Percentiles rank a stretch among this genome's conserved stretches.
phyloP scores from a whole-genome alignment of 805 yeast genomes.

The Candida ficus region DNA sequence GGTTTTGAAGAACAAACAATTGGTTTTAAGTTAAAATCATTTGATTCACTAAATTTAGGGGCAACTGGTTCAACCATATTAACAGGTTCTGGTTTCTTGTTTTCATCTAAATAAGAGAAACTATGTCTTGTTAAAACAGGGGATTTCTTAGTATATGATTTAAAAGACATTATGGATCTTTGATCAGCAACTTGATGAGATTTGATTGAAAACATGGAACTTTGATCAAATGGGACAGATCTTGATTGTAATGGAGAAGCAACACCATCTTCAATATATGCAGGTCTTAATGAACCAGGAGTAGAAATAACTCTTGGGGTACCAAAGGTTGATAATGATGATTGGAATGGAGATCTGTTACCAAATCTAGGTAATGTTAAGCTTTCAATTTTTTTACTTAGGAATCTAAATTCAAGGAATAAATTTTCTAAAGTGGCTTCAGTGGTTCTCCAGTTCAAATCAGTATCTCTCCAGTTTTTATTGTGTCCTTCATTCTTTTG shows the following conservation, averaged over 20 bases:
- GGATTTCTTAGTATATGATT: not conserved
- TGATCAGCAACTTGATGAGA: not conserved
- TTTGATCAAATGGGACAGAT: conserved; percentile 1
- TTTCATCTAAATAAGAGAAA: conserved; percentile 3
- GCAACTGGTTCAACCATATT: not conserved
- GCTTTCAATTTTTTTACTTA: conserved; percentile 21
- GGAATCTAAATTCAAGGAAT: conserved; percentile 34
- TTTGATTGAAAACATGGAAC: not conserved
- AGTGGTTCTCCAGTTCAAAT: conserved; percentile 39
- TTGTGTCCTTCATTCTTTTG: conserved; percentile 12
- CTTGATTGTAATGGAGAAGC: not conserved
- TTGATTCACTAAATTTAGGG: too few relatives aligned
- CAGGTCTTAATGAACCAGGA: not conserved
- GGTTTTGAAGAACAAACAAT: conserved; percentile 15
- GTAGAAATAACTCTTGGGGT: not conserved
- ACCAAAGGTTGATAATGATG: not conserved
- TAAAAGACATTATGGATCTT: conserved; percentile 1
- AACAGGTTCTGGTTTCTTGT: not conserved
- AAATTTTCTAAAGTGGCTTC: conserved; percentile 42
- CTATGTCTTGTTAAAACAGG: not conserved
- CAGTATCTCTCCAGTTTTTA: conserved; percentile 27
- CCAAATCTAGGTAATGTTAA: conserved; percentile 6
- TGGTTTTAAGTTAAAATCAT: conserved; percentile 12
- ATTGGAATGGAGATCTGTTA: not conserved
- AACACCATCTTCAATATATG: too few relatives aligned